Conservation (phyloP, 768 basidiomycete species). For the Austroboletus eburneus region DNA sequence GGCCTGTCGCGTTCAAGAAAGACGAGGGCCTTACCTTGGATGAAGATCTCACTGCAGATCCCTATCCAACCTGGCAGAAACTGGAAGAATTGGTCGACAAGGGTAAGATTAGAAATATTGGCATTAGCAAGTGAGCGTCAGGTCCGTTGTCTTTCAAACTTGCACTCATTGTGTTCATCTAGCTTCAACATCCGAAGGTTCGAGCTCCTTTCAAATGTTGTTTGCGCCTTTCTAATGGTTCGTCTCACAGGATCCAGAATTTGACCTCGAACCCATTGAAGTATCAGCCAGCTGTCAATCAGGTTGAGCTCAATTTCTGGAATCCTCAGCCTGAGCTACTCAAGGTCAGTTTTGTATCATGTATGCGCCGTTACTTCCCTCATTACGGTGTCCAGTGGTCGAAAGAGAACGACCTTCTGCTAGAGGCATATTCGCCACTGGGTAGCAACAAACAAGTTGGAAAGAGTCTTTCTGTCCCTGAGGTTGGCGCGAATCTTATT, state of each 20-base stretch:
- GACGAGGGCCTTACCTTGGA: conserved; percentile 47
- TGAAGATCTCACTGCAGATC: conserved; percentile 56
- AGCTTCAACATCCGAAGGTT: conserved; percentile 60
- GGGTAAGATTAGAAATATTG: conserved; percentile 76
- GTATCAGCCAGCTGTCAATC: conserved; percentile 66
- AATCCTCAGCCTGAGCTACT: conserved; percentile 76
- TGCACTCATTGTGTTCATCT: not conserved
- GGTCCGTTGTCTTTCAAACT: not conserved
- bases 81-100: conserved; percentile 74
- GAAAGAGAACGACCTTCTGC: conserved; percentile 56
- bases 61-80: conserved; percentile 77
- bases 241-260: conserved; percentile 46
- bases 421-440: conserved; percentile 76
- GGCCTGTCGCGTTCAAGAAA: conserved; percentile 67
- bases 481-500: conserved; percentile 28
- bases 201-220: not conserved
- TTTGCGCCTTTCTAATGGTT: not conserved
- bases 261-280: conserved; percentile 58
- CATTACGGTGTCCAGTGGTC: conserved; percentile 49
- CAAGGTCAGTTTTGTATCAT: conserved; percentile 36
- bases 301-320: conserved; percentile 76
- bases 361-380: not conserved
- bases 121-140: conserved; percentile 68
- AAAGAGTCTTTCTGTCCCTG: conserved; percentile 54
- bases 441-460: conserved; percentile 59